Evolutionary conservation across 495 filamentous ascomycete genomes (phyloP), one percentile per base, ranked within the genome.

Genomic region (Aspergillus coremiiformis): DNA sequence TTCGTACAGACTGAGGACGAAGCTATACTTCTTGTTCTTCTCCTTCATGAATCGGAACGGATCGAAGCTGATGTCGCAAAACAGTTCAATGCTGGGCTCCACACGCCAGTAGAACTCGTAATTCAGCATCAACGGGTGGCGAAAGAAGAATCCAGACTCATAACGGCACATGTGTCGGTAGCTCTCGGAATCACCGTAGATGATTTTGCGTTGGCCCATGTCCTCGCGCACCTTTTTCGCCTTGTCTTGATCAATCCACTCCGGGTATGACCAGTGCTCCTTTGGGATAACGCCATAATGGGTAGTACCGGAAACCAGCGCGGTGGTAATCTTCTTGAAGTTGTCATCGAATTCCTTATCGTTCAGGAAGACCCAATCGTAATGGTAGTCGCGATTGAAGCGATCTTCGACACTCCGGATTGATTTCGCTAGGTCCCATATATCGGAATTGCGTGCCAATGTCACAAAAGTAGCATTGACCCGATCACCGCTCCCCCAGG

Each of bases 331-430:
- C 62, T 87, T 90, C 70, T 89, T 97, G 74, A 98, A 98, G 10
- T 81, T 80, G 1, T 87, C 84, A 59, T 95, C 87, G 60, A 98
- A 98, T 1, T 89, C 86, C 64, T 89, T 80, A 65, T 98, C 93
- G 67, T 98, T 98, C 56, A 98, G 69, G 74, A 98, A 98, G 23
- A 98, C 94, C 93, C 93, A 98, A 64, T 97, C 93, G 68, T 98
- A 98, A 73, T 96, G 84, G 69, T 85, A 97, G 45, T 90, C 85
- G 57, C 83, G 80, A 70, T 98, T 98, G 82, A 98, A 97, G 56
- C 93, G 86, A 65, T 98, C 93, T 71, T 98, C 93, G 29, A 98
- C 83, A 56, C 92, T 84, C 20, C 93, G 89, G 62, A 98, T 98
- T 7, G 89, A 94, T 60, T 86, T 83, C 21, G 90, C 86, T 59